Evolutionary conservation across 2,329 filamentous ascomycete species (phyloP).

Genomic region (Pestalotiopsis sp.): DNA sequence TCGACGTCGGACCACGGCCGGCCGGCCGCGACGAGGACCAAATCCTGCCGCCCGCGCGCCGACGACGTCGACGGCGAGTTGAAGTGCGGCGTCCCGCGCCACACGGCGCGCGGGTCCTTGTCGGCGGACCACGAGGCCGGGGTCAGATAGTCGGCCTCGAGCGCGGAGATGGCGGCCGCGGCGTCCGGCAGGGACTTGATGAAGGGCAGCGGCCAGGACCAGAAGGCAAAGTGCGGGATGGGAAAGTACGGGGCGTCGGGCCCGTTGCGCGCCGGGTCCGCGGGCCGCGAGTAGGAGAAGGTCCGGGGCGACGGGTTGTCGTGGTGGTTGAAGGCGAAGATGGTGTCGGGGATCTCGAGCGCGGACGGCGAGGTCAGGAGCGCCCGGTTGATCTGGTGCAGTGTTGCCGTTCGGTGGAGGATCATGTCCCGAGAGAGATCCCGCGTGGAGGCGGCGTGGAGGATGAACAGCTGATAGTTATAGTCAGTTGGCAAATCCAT

Average conservation of each 20-base stretch:
- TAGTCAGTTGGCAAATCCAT: not conserved
- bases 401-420: conserved; percentile 48
- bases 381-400: conserved; percentile 54
- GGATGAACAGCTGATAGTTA: conserved; percentile 39
- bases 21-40: conserved; percentile 33
- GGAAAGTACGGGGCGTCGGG: conserved; percentile 40
- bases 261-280: conserved; percentile 33
- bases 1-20: conserved; percentile 50
- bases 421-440: conserved; percentile 47
- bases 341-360: conserved; percentile 44
- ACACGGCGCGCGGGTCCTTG: conserved; percentile 46
- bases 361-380: conserved; percentile 47
- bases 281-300: conserved; percentile 53
- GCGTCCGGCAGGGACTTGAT: conserved; percentile 45
- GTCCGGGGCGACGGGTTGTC: conserved; percentile 45
- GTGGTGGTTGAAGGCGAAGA: conserved; percentile 52
- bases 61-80: conserved; percentile 43
- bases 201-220: conserved; percentile 53
- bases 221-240: conserved; percentile 58
- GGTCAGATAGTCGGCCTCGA: conserved; percentile 31
- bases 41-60: conserved; percentile 40
- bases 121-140: conserved; percentile 19
- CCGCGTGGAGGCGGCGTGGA: conserved; percentile 38
- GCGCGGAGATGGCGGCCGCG: conserved; percentile 31
- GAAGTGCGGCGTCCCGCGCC: conserved; percentile 54